Evolutionary conservation across 495 filamentous ascomycete species (phyloP).

Genomic region (Pyronema omphalodes): DNA sequence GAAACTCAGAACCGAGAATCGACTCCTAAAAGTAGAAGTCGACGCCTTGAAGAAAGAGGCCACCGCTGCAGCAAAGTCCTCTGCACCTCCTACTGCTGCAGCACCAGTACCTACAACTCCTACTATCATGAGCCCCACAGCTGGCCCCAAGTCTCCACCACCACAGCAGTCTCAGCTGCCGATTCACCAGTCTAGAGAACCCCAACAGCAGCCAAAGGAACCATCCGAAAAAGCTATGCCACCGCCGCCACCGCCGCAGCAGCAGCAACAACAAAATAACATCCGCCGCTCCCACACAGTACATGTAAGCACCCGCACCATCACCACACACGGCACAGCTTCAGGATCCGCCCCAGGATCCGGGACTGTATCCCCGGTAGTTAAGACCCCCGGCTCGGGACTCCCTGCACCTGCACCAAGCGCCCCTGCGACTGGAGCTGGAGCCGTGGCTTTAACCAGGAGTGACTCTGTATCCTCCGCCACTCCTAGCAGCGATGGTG

Average conservation of each 20-base stretch:
- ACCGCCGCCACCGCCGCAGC: too few species aligned
- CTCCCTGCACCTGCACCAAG: background rate
- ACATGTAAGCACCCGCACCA: slow-evolving; percentile 13
- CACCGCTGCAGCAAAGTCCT: background rate
- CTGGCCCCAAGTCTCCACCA: background rate
- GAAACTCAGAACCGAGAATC: slow-evolving; percentile 61
- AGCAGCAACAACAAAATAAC: too few species aligned
- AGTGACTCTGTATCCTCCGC: slow-evolving; percentile 4
- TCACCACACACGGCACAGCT: slow-evolving; percentile 6
- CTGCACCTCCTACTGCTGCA: background rate
- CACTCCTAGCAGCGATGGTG: slow-evolving; percentile 22
- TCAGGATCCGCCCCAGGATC: background rate
- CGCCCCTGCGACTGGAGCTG: slow-evolving; percentile 15
- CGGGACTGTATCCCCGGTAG: background rate
- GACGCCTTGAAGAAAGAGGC: slow-evolving; percentile 15
- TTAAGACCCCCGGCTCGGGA: background rate
- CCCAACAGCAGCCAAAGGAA: too few species aligned
- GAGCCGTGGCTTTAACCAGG: background rate
- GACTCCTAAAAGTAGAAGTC: slow-evolving; percentile 67
- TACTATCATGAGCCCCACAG: background rate
- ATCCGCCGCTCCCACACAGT: too few species aligned
- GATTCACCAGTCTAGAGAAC: too few species aligned
- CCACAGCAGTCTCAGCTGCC: slow-evolving; percentile 6
- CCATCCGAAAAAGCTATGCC: too few species aligned
- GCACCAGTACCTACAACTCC: background rate